phyloP scores from a whole-genome alignment of 2,329 filamentous ascomycete genomes.

The Calonectria hongkongensis region DNA sequence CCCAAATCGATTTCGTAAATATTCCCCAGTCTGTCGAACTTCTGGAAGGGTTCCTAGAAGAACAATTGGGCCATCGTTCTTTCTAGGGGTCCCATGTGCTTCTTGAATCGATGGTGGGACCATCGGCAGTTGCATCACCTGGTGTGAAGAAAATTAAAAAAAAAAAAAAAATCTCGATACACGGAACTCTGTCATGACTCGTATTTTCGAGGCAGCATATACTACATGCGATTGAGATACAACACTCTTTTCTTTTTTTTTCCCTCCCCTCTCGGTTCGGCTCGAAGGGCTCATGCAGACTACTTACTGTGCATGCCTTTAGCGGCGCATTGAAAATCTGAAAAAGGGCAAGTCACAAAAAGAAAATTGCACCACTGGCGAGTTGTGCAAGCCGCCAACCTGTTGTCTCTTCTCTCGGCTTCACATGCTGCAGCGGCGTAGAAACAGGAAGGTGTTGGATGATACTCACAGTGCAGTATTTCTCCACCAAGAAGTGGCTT shows the following conservation, averaged over 20 bases:
- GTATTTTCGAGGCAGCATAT: neutral
- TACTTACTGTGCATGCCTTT: too few relatives aligned
- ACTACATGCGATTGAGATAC: neutral
- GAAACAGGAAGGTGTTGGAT: neutral
- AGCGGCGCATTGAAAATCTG: too few relatives aligned
- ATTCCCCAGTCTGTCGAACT: conserved; percentile 14
- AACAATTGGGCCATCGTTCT: neutral
- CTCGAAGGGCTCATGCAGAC: neutral
- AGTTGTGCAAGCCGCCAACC: neutral
- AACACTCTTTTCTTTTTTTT: neutral
- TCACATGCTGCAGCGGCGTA: conserved; percentile 8
- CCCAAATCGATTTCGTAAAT: conserved; percentile 20
- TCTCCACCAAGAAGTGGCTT: conserved; percentile 12
- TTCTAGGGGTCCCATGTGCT: conserved; percentile 9
- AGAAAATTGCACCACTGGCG: neutral
- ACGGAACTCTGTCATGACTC: conserved; percentile 16
- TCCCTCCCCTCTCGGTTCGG: neutral
- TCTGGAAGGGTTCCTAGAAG: conserved; percentile 23
- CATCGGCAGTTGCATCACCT: conserved; percentile 13
- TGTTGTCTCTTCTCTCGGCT: conserved; percentile 13
- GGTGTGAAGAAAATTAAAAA: conserved; percentile 23
- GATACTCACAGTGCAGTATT: conserved; percentile 3
- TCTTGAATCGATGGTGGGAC: conserved; percentile 6
- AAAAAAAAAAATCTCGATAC: conserved; percentile 8
- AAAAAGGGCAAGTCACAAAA: neutral